Conservation (phyloP, 1,139 yeast species). For the Debaryomycetaceae sp. region DNA sequence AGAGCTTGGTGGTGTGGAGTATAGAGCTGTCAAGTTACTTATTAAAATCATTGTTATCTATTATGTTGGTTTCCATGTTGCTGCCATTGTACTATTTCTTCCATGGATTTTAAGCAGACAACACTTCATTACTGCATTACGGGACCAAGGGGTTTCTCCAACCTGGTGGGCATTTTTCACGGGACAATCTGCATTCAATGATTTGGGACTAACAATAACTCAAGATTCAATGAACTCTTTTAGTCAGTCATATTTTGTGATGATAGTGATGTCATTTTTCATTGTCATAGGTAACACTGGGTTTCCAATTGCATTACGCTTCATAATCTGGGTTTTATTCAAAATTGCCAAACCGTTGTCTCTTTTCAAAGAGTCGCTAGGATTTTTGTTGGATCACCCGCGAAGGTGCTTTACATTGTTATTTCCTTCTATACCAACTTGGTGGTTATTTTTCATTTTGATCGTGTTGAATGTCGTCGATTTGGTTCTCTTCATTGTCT, state of each 20-base stretch:
- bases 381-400: slow-evolving; percentile 89
- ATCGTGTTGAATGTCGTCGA: slow-evolving; percentile 73
- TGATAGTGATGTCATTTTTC: slow-evolving; percentile 62
- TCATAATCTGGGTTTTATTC: slow-evolving; percentile 76
- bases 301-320: slow-evolving; percentile 76
- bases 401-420: slow-evolving; percentile 92
- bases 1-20: slow-evolving; percentile 96
- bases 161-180: slow-evolving; percentile 95
- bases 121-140: slow-evolving; percentile 40
- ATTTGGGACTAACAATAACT: slow-evolving; percentile 77
- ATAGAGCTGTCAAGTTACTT: slow-evolving; percentile 77
- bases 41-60: slow-evolving; percentile 63
- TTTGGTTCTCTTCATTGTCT: slow-evolving; percentile 69
- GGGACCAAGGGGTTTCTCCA: slow-evolving; percentile 58
- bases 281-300: slow-evolving; percentile 92
- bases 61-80: slow-evolving; percentile 70
- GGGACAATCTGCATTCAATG: slow-evolving; percentile 73
- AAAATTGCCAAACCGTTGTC: slow-evolving; percentile 66
- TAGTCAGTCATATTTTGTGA: slow-evolving; percentile 57
- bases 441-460: slow-evolving; percentile 85
- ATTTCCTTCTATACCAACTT: slow-evolving; percentile 89
- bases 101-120: slow-evolving; percentile 60
- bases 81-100: slow-evolving; percentile 54
- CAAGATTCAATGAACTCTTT: slow-evolving; percentile 75
- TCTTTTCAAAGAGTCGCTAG: slow-evolving; percentile 68